Base-by-base conservation (phyloP, 441 rosid genomes). In the Lepidium campestre region DNA sequence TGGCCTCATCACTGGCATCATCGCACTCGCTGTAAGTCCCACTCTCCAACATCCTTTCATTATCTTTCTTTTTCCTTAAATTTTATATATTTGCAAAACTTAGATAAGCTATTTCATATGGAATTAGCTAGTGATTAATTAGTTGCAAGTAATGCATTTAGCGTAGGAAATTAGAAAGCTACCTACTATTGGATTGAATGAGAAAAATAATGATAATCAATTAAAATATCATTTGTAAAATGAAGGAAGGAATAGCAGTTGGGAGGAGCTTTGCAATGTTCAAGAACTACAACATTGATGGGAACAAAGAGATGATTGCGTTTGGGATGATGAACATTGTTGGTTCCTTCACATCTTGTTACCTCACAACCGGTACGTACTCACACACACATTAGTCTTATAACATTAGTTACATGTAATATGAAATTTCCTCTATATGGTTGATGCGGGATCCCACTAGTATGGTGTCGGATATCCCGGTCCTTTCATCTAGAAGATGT, bases 251-350 rank as follows among this genome's bases (percentile, higher is more conserved):
- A 62, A 89, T 94, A 67, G 99, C 99, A 1, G 98, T 94, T 0
- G 99, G 99, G 12, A 83, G 99, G 77, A 94, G 99, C 62, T 94
- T 94, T 52, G 84, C 99, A 1, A 82, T 89, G 98, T 88, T 83
- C 79, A 94, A 91, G 80, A 85, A 91, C 53, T 94, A 94, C 79
- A 85, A 91, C 68, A 86, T 94, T 13, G 98, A 94, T 64, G 99
- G 98, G 3, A 91, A 94, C 84, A 94, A 94, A 78, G 99, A 94
- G 76, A 94, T 91, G 99, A 86, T 94, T 34, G 99, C 99, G 4
- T 67, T 94, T 64, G 99, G 99, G 41, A 78, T 82, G 71, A 94
- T 94, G 99, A 94, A 94, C 78, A 84, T 94, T 18, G 84, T 77
- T 31, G 99, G 99, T 52, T 91, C 99, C 25, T 82, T 91, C 86